A percentile compares a stretch with the other conserved stretches of the same genome.
Evolutionary conservation across 495 filamentous ascomycete species (phyloP).

Genomic region (Evernia prunastri): DNA sequence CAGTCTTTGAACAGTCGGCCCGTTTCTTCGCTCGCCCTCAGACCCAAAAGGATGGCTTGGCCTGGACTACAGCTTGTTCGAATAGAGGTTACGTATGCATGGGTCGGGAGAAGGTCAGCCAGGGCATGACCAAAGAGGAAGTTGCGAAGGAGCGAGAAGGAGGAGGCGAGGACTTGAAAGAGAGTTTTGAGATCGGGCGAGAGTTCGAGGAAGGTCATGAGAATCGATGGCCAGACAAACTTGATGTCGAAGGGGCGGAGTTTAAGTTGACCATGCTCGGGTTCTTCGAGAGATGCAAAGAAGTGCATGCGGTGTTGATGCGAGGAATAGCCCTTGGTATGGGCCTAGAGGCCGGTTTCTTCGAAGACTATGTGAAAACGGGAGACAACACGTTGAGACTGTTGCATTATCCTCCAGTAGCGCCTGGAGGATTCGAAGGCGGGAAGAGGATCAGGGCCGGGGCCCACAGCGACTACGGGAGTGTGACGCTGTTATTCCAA

Average conservation of each 20-base stretch:
- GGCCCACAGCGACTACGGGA: conserved; percentile 84
- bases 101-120: conserved; percentile 71
- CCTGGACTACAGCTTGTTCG: conserved; percentile 64
- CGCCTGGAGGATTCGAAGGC: conserved; percentile 57
- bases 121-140: conserved; percentile 48
- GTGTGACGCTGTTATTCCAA: conserved; percentile 84
- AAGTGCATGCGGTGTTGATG: conserved; percentile 75
- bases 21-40: conserved; percentile 69
- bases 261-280: conserved; percentile 67
- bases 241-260: conserved; percentile 45
- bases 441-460: conserved; percentile 79
- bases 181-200: conserved; percentile 76
- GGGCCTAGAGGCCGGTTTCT: conserved; percentile 64
- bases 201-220: conserved; percentile 60
- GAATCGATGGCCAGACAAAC: conserved; percentile 69
- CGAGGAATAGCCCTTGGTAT: conserved; percentile 80
- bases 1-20: conserved; percentile 65
- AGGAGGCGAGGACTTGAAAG: conserved; percentile 69
- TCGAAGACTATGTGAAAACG: conserved; percentile 63
- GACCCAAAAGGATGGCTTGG: conserved; percentile 60
- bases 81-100: conserved; percentile 74
- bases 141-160: conserved; percentile 50
- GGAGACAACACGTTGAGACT: conserved; percentile 87
- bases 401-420: conserved; percentile 76
- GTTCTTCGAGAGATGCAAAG: conserved; percentile 69